These are phyloP conservation scores for Russula compacta DNA, from an alignment of 768 basidiomycete genomes.

Conservation along the genomic window DNA sequence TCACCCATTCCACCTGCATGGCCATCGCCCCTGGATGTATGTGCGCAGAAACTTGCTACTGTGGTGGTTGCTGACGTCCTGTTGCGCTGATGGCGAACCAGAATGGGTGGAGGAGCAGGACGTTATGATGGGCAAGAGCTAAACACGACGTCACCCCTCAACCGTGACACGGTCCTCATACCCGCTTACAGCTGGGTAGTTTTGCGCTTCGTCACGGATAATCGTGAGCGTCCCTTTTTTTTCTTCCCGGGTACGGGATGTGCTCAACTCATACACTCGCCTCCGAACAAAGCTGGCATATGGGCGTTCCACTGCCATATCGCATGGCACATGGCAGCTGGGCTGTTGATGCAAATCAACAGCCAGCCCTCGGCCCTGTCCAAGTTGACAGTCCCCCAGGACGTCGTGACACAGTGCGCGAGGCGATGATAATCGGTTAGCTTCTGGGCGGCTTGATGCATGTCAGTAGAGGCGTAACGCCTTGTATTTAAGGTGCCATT, in stretches of 20 bases:
- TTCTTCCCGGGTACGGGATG: neutral
- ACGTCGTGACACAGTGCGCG: slow-evolving; percentile 7
- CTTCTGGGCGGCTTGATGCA: neutral
- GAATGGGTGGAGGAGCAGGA: slow-evolving; percentile 13
- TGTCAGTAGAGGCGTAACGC: neutral
- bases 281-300: neutral
- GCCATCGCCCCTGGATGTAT: slow-evolving; percentile 16
- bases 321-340: slow-evolving; percentile 15
- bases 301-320: slow-evolving; percentile 20
- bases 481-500: neutral
- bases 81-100: neutral
- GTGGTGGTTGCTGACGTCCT: neutral
- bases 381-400: slow-evolving; percentile 3
- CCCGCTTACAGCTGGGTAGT: slow-evolving; percentile 11
- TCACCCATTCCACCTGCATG: slow-evolving; percentile 16
- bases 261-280: neutral
- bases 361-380: slow-evolving; percentile 1
- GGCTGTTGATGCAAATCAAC: slow-evolving; percentile 14
- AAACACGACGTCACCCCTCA: slow-evolving; percentile 9
- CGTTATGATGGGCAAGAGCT: slow-evolving; percentile 12
- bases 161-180: slow-evolving; percentile 15
- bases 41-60: neutral
- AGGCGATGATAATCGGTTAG: neutral
- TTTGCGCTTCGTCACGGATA: slow-evolving; percentile 15
- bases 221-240: slow-evolving; percentile 3